Evolutionary conservation across 2,329 filamentous ascomycete genomes (phyloP).

Genomic region (Colletotrichum sp.): DNA sequence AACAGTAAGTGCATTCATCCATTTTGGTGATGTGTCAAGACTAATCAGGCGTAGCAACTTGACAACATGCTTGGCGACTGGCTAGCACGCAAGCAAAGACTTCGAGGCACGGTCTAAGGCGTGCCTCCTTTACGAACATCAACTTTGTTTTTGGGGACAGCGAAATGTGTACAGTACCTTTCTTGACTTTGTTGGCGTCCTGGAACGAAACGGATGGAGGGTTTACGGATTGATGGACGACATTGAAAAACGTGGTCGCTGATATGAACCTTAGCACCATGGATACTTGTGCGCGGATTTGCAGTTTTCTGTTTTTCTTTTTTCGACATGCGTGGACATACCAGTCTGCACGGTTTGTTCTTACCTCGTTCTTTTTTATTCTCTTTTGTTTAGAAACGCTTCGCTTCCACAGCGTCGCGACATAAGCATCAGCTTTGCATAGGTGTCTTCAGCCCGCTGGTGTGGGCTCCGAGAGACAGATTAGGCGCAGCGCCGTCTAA

Average conservation of each 20-base stretch:
- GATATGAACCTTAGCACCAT: conserved; percentile 27
- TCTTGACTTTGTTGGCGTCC: conserved; percentile 18
- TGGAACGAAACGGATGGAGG: conserved; percentile 14
- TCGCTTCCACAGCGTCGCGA: not conserved
- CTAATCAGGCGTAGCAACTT: conserved; percentile 63
- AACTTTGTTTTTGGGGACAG: conserved; percentile 16
- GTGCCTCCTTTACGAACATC: not conserved
- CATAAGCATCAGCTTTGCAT: conserved; percentile 13
- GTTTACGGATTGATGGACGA: conserved; percentile 20
- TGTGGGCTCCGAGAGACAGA: not conserved
- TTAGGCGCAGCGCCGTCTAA: conserved; percentile 11
- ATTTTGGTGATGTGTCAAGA: not conserved
- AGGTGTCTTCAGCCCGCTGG: not conserved
- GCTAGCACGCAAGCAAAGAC: conserved; percentile 74
- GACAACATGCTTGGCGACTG: conserved; percentile 87
- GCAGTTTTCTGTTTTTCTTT: conserved; percentile 8
- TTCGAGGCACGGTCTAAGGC: conserved; percentile 53
- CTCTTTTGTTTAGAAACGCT: conserved; percentile 13
- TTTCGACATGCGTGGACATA: conserved; percentile 13
- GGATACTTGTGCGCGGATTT: conserved; percentile 19
- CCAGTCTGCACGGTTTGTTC: not conserved
- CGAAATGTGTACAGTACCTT: conserved; percentile 17
- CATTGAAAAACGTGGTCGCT: conserved; percentile 21
- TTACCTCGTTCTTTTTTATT: not conserved
- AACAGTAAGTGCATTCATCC: conserved; percentile 54